Percentiles rank a stretch among this genome's conserved stretches.
Evolutionary conservation across 768 basidiomycete genomes (phyloP).

Genomic region (Lactifluus rugatus): DNA sequence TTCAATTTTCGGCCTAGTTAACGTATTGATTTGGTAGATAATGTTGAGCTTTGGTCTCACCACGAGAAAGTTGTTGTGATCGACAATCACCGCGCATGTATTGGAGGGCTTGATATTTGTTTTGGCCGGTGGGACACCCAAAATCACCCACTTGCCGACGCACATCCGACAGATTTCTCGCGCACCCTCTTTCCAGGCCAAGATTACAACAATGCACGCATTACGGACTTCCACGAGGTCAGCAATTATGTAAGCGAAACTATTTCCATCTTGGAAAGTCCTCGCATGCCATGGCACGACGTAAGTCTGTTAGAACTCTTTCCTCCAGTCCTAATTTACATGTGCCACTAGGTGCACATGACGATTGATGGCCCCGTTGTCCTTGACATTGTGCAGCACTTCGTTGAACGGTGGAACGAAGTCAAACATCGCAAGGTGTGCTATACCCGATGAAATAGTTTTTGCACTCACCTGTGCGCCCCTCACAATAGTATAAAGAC

Average conservation of each 20-base stretch:
- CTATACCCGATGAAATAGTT: background rate
- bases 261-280: conserved; percentile 54
- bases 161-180: conserved; percentile 76
- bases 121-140: conserved; percentile 97
- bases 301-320: conserved; percentile 34
- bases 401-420: conserved; percentile 87
- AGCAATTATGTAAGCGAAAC: conserved; percentile 63
- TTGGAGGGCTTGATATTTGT: conserved; percentile 93
- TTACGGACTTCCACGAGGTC: conserved; percentile 76
- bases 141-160: conserved; percentile 83
- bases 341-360: conserved; percentile 57
- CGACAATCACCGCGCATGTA: conserved; percentile 76
- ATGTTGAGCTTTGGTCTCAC: conserved; percentile 83
- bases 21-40: conserved; percentile 34
- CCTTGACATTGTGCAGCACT: conserved; percentile 89
- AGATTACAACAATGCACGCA: conserved; percentile 87
- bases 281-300: conserved; percentile 95
- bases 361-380: conserved; percentile 74
- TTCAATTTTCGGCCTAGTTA: background rate
- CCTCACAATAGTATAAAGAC: conserved; percentile 26
- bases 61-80: conserved; percentile 90
- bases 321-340: background rate
- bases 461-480: background rate
- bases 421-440: conserved; percentile 71
- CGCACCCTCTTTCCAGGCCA: conserved; percentile 86